Evolutionary conservation across 73 alveolate genomes (phyloP).

Genomic region (Tetrahymena borealis): DNA sequence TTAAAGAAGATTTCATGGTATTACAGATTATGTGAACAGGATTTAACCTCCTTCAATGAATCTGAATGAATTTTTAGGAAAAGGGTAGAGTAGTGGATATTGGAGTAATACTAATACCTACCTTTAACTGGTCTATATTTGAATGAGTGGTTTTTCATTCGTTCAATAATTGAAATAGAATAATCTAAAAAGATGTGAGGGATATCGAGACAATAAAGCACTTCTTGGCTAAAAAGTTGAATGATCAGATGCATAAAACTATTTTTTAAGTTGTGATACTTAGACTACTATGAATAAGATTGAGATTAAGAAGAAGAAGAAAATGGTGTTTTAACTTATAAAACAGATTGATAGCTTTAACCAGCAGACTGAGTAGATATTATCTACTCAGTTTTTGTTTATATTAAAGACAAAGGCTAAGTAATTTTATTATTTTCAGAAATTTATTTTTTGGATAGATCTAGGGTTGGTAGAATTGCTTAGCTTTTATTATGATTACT

Average conservation of each 20-base stretch:
- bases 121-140: neutral
- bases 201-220: neutral
- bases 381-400: too few species aligned
- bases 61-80: neutral
- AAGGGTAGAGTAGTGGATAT: neutral
- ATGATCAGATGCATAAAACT: neutral
- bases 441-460: too few species aligned
- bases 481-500: too few species aligned
- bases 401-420: too few species aligned
- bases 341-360: too few species aligned
- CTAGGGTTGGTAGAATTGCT: too few species aligned
- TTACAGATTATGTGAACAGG: neutral
- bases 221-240: neutral
- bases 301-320: neutral
- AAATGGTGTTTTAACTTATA: too few species aligned
- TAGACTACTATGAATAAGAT: neutral
- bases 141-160: neutral
- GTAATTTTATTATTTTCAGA: too few species aligned
- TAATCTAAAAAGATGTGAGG: neutral
- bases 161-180: neutral
- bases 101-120: neutral
- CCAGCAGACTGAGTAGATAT: too few species aligned
- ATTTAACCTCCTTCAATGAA: neutral
- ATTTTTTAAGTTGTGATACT: neutral
- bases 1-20: neutral